Evolutionary conservation across 2,329 filamentous ascomycete species (phyloP), one percentile per base, ranked within the genome.

Genomic region (Macrophomina tecta): DNA sequence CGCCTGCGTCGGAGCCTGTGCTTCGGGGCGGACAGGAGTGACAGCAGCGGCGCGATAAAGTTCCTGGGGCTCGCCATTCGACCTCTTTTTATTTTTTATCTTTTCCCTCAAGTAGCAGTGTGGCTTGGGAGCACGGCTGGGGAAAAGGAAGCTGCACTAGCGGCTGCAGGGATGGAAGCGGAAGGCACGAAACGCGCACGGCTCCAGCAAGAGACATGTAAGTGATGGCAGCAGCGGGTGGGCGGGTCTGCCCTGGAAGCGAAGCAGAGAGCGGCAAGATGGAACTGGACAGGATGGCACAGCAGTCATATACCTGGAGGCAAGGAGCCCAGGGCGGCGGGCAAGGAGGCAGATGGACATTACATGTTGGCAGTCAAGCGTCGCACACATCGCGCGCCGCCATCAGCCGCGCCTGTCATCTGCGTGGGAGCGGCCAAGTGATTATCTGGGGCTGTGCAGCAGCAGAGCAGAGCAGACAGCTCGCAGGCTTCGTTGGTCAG

Each of bases 41-140:
- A 45, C 14, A 34, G 16, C 30, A 62, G 42, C 40, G 23, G 28
- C 9, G 28, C 14, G 28, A 34, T n/a, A 16, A 40, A 18, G 32
- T 34, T 55, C 52, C 38, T 38, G 30, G 42, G 38, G 16, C n/a
- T 49, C 11, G 58, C 45, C 58, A 62, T 62, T 28, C n/a, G 6
- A 36, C 58, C 11, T 49, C 48, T 62, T 45, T 14, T 23, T 23
- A n/a, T n/a, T n/a, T n/a, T n/a, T n/a, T n/a, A n/a, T 23, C 2
- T 23, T 23, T 23, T 23, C 2, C 2, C 23, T 23, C 23, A 23
- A 23, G 23, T 2, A 23, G 23, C 9, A 49, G 5, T 49, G 58
- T 62, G 58, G 58, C 58, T 49, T 49, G 58, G 36, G 45, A 49
- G 58, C 58, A 62, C 58, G 58, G 58, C 58, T 62, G 58, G 58